These are phyloP conservation scores for Erodium moschatum DNA, from an alignment of 441 rosid genomes.

Conservation along the genomic window DNA sequence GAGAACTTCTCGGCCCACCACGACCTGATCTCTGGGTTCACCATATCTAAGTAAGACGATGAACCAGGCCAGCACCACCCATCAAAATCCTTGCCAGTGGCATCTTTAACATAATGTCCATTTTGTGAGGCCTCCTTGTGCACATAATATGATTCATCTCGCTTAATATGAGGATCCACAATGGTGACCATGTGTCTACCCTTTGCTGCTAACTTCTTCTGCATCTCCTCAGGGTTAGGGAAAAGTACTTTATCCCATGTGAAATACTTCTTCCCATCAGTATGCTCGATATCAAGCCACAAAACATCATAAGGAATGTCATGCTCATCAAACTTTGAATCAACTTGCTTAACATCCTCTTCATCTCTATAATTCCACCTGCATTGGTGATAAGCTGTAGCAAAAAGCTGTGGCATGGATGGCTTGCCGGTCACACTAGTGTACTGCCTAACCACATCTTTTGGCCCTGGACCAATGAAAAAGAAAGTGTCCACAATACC, in stretches of 20 bases:
- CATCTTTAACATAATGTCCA: slow-evolving; percentile 86
- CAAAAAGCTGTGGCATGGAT: slow-evolving; percentile 84
- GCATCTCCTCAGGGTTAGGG: slow-evolving; percentile 94
- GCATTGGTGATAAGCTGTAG: slow-evolving; percentile 92
- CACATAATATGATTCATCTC: slow-evolving; percentile 65
- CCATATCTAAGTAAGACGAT: slow-evolving; percentile 72
- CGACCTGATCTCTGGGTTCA: slow-evolving; percentile 76
- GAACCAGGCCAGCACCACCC: slow-evolving; percentile 99
- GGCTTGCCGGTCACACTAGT: slow-evolving; percentile 71
- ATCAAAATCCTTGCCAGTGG: slow-evolving; percentile 74
- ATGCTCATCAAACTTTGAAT: slow-evolving; percentile 85
- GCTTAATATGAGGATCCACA: slow-evolving; percentile 94
- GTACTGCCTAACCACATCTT: slow-evolving; percentile 86
- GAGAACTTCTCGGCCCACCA: slow-evolving; percentile 93
- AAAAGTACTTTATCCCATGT: slow-evolving; percentile 79
- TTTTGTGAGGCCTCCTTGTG: slow-evolving; percentile 79
- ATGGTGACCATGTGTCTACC: slow-evolving; percentile 96
- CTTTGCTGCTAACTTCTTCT: slow-evolving; percentile 70
- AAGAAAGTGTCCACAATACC: slow-evolving; percentile 91
- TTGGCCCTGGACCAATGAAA: slow-evolving; percentile 79
- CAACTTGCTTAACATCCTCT: slow-evolving; percentile 93
- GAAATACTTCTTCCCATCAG: slow-evolving; percentile 84
- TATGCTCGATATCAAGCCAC: slow-evolving; percentile 97
- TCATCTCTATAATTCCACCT: slow-evolving; percentile 99
- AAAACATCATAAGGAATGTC: slow-evolving; percentile 95